phyloP scores from a whole-genome alignment of 345 rosid species.

The Bruguiera parviflora region DNA sequence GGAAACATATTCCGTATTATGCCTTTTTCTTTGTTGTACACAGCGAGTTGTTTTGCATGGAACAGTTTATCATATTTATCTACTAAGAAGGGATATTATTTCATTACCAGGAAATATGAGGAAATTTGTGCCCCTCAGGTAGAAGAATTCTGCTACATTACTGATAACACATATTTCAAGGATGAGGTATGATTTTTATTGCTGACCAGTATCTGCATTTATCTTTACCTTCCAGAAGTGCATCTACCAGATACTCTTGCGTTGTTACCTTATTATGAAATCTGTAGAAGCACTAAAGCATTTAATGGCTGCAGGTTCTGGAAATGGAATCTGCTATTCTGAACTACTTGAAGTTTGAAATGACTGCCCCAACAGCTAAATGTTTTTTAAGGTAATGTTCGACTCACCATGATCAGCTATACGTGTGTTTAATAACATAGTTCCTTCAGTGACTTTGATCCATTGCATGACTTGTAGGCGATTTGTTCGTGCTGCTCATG shows the following conservation, averaged over 20 bases:
- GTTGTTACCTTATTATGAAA: neutral
- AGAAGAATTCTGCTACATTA: conserved; percentile 89
- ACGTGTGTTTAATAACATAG: neutral
- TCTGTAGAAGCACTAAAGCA: neutral
- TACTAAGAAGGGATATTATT: conserved; percentile 13
- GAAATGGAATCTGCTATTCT: conserved; percentile 88
- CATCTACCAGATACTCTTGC: conserved; percentile 2
- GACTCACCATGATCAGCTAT: neutral
- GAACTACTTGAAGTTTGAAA: conserved; percentile 86
- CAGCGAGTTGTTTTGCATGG: neutral
- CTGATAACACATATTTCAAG: conserved; percentile 87
- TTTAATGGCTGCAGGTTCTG: conserved; percentile 50
- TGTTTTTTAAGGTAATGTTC: conserved; percentile 76
- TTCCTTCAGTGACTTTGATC: conserved; percentile 15
- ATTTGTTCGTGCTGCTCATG: conserved; percentile 89
- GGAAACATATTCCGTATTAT: conserved; percentile 22
- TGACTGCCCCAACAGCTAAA: conserved; percentile 87
- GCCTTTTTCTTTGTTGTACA: neutral
- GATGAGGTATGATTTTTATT: conserved; percentile 52
- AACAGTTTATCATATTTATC: neutral
- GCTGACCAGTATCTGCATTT: too few species aligned
- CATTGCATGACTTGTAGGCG: conserved; percentile 48
- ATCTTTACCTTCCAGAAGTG: neutral
- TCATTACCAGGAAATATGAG: conserved; percentile 71
- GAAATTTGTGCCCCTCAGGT: conserved; percentile 92